Evolutionary conservation across 768 basidiomycete genomes (phyloP).

Genomic region (Naematelia aurantialba): DNA sequence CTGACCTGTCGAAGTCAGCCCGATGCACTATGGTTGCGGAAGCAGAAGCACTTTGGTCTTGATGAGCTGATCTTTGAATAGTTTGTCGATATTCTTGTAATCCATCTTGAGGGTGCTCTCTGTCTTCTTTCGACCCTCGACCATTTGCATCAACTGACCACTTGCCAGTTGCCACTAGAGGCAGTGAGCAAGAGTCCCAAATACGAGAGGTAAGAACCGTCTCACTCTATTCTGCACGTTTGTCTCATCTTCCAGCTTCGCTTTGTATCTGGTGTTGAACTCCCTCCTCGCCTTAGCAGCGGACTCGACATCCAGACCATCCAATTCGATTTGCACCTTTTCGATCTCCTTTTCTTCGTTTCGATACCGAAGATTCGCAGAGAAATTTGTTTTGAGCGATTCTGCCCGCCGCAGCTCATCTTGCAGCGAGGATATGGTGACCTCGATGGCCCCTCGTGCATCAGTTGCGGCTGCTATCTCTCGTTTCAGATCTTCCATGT

Average conservation of each 20-base stretch:
- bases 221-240: slow-evolving; percentile 23
- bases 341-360: slow-evolving; percentile 65
- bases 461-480: slow-evolving; percentile 54
- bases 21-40: background rate
- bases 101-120: slow-evolving; percentile 69
- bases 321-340: slow-evolving; percentile 67
- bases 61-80: slow-evolving; percentile 84
- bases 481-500: slow-evolving; percentile 56
- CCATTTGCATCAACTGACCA: slow-evolving; percentile 74
- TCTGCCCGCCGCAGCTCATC: slow-evolving; percentile 59
- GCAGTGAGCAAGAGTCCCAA: background rate
- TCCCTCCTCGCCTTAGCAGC: slow-evolving; percentile 77
- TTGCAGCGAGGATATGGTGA: slow-evolving; percentile 60
- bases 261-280: slow-evolving; percentile 74
- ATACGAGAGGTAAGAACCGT: background rate
- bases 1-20: slow-evolving; percentile 65
- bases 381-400: slow-evolving; percentile 41
- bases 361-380: slow-evolving; percentile 78
- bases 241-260: slow-evolving; percentile 52
- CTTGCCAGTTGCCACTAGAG: slow-evolving; percentile 66
- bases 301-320: slow-evolving; percentile 73
- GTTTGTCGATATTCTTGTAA: slow-evolving; percentile 78
- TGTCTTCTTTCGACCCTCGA: slow-evolving; percentile 62
- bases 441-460: slow-evolving; percentile 47
- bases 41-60: slow-evolving; percentile 73